Evolutionary conservation across 768 basidiomycete species (phyloP), one percentile per base, ranked within the genome.

Genomic region (Pulveroboletus sp.): DNA sequence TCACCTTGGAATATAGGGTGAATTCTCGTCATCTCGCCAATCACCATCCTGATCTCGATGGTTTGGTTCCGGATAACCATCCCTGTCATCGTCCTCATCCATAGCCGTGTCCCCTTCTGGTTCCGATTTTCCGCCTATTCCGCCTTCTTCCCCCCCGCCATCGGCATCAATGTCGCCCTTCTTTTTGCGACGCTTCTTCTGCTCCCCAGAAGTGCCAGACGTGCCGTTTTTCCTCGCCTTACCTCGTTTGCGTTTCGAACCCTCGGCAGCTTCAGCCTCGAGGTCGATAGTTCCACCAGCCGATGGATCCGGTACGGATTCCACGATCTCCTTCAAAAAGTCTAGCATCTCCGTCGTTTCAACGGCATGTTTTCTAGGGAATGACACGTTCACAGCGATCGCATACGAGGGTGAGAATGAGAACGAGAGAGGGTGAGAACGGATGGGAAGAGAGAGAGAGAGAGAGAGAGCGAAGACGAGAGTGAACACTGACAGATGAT

Each of bases 301-400:
- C 4, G 89, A 86, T 0, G 93, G 93, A 68, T 97, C 93, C 1
- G 90, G 86, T 6, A 95, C 82, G 32, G 75, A 71, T 61, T 87
- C 83, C 21, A 95, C 93, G 46, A 96, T 82, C 64, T 97, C 93
- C 64, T 90, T 88, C 30, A 97, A 78, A 69, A 97, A 98, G 68
- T 97, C 95, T 43, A 97, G 82, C 75, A 83, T 89, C 56, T 92
- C 85, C 10, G 84, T 87, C 14, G 83, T 84, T 50, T 89, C 86
- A 8, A 97, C 83, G 0, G 93, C 91, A 59, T 93, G 89, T 76
- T 98, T 98, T 56, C 94, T 97, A 65, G 36, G 36, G 17, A 17
- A 10, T 17, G n/a, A 44, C 28, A 46, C 14, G 26, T 47, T 26
- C 35, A 40, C 17, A 36, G 31, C 37, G 46, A 43, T 39, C 57